Percentiles rank a stretch among this genome's conserved stretches.
Conservation (phyloP, 306 rosid genomes). For the Vigna unguiculata region DNA sequence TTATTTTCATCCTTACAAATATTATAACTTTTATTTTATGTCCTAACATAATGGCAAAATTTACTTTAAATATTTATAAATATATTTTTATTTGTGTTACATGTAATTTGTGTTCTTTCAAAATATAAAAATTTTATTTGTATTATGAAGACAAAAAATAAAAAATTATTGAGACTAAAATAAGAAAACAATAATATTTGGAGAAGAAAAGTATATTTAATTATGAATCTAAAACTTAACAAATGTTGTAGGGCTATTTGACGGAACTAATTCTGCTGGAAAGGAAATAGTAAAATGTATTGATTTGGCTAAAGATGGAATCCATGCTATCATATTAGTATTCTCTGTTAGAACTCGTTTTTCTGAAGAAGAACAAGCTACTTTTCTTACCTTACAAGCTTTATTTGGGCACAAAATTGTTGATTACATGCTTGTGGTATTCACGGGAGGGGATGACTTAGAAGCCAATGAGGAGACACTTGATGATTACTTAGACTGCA, state of each 20-base stretch:
- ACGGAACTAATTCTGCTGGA: neutral
- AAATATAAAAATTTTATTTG: too few relatives aligned
- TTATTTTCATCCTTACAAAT: too few relatives aligned
- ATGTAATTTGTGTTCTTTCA: too few relatives aligned
- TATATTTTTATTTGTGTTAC: too few relatives aligned
- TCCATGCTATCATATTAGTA: neutral
- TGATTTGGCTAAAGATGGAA: neutral
- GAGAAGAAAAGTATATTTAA: neutral
- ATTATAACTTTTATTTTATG: too few relatives aligned
- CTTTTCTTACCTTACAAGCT: neutral
- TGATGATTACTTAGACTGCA: neutral
- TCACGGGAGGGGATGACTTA: neutral
- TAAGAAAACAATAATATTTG: neutral
- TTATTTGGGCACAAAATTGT: conserved; percentile 3
- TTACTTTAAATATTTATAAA: too few relatives aligned
- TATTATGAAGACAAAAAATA: too few relatives aligned
- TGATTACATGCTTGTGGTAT: neutral
- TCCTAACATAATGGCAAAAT: too few relatives aligned
- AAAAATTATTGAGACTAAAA: neutral
- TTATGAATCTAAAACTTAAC: neutral
- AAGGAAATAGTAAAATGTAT: neutral
- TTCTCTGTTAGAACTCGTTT: conserved; percentile 33
- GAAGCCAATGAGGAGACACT: neutral
- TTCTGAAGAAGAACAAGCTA: conserved; percentile 12
- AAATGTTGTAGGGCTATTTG: neutral